phyloP scores from a whole-genome alignment of 805 yeast species.

The Wickerhamiella domercqiae region DNA sequence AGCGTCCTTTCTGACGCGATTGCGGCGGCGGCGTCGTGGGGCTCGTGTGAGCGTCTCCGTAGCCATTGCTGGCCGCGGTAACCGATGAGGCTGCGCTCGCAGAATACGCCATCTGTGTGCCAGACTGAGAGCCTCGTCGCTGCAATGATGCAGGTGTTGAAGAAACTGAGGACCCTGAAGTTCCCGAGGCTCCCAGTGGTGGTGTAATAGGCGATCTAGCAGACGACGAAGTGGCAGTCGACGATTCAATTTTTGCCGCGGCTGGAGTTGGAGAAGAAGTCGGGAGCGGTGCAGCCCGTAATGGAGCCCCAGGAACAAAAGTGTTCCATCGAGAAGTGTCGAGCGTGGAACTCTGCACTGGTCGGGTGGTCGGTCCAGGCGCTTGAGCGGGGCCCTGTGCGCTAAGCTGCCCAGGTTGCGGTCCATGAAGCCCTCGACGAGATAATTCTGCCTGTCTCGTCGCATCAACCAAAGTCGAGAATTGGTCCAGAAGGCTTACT shows the following conservation, averaged over 20 bases:
- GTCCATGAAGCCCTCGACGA: conserved; percentile 1
- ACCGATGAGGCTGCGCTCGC: background rate
- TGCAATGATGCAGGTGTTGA: background rate
- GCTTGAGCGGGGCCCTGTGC: no score
- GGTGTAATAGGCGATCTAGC: background rate
- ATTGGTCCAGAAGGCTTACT: conserved; percentile 17
- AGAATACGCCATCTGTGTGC: background rate
- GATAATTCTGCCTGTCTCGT: conserved; percentile 13
- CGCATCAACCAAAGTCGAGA: conserved; percentile 17
- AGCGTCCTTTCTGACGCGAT: background rate
- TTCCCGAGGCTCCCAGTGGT: background rate
- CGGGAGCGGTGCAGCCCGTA: background rate
- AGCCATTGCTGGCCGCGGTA: no score
- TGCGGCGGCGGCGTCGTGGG: background rate
- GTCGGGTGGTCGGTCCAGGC: no score
- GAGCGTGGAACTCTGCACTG: no score
- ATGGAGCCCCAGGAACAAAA: no score
- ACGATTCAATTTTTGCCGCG: background rate
- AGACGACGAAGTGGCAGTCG: background rate
- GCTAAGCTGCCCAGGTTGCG: no score
- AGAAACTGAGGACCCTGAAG: background rate
- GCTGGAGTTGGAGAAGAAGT: background rate
- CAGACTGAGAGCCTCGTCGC: no score
- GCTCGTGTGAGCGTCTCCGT: no score
- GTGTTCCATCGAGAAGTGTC: no score